Evolutionary conservation across 345 rosid genomes (phyloP).

Genomic region (Gossypium anomalum): DNA sequence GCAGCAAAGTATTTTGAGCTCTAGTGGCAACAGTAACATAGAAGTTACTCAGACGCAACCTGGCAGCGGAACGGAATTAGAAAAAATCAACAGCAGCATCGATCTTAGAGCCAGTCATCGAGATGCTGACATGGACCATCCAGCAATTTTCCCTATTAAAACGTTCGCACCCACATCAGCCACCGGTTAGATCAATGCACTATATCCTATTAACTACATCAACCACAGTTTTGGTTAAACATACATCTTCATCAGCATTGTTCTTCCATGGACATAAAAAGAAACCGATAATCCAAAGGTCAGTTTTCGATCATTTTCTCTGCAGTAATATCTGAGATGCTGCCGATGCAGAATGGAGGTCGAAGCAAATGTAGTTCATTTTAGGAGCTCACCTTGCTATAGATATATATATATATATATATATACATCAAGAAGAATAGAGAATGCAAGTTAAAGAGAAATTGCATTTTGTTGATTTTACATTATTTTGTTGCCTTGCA

Average conservation of each 20-base stretch:
- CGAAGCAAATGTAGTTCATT: slow-evolving; percentile 30
- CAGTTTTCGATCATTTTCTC: slow-evolving; percentile 6
- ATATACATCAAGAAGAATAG: no score
- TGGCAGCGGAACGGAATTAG: slow-evolving; percentile 17
- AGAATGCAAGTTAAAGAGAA: not conserved
- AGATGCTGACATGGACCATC: slow-evolving; percentile 24
- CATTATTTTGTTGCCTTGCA: not conserved
- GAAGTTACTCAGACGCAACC: slow-evolving; percentile 19
- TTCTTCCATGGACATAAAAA: slow-evolving; percentile 30
- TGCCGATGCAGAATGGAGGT: slow-evolving; percentile 22
- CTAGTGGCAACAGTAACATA: slow-evolving; percentile 22
- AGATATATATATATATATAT: no score
- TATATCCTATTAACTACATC: not conserved
- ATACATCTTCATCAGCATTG: slow-evolving; percentile 16
- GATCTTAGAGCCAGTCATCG: slow-evolving; percentile 22
- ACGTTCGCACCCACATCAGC: slow-evolving; percentile 35
- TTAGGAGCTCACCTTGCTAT: slow-evolving; percentile 30
- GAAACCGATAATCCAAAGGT: no score
- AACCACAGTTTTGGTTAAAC: slow-evolving; percentile 9
- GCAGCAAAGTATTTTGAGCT: slow-evolving; percentile 34
- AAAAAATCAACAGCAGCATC: slow-evolving; percentile 11
- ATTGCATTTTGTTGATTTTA: not conserved
- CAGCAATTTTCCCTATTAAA: slow-evolving; percentile 19
- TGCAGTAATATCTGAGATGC: not conserved
- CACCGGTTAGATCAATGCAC: slow-evolving; percentile 22